Conservation (phyloP, 2,329 filamentous ascomycete species). For the Colletotrichum sidae region DNA sequence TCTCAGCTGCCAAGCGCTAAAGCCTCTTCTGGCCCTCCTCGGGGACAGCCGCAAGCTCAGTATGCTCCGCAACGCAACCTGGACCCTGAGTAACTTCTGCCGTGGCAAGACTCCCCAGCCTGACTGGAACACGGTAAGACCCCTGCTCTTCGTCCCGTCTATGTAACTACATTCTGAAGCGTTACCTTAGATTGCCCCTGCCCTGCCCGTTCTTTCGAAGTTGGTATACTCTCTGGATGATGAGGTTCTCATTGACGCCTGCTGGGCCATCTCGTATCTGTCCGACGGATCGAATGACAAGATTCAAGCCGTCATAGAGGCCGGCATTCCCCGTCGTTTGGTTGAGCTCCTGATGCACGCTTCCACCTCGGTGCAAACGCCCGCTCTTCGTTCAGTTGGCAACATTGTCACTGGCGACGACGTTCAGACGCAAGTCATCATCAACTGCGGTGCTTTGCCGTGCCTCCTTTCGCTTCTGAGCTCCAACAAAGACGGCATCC, state of each 20-base stretch:
- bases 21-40: constrained; percentile 87
- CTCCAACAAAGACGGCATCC: constrained; percentile 98
- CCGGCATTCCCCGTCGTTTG: constrained; percentile 93
- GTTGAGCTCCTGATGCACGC: constrained; percentile 98
- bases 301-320: constrained; percentile 99
- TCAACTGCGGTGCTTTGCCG: constrained; percentile 94
- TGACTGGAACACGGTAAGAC: constrained; percentile 92
- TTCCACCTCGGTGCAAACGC: constrained; percentile 97
- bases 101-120: constrained; percentile 99
- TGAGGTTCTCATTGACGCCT: constrained; percentile 97
- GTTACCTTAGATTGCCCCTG: constrained; percentile 81
- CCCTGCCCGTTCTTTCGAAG: constrained; percentile 94
- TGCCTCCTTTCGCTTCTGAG: constrained; percentile 93
- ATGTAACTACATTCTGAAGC: background rate
- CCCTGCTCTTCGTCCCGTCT: background rate
- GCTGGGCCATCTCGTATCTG: constrained; percentile 99
- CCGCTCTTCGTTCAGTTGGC: constrained; percentile 94
- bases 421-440: constrained; percentile 98
- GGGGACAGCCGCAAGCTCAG: constrained; percentile 98
- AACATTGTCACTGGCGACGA: constrained; percentile 99
- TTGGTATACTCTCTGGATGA: constrained; percentile 98
- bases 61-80: constrained; percentile 98
- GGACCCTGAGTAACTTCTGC: constrained; percentile 99
- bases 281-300: constrained; percentile 99
- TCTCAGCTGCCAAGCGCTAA: constrained; percentile 88